Evolutionary conservation across 768 basidiomycete species (phyloP), one percentile per base, ranked within the genome.

Genomic region (Lanmaoa pseudosensibilis): DNA sequence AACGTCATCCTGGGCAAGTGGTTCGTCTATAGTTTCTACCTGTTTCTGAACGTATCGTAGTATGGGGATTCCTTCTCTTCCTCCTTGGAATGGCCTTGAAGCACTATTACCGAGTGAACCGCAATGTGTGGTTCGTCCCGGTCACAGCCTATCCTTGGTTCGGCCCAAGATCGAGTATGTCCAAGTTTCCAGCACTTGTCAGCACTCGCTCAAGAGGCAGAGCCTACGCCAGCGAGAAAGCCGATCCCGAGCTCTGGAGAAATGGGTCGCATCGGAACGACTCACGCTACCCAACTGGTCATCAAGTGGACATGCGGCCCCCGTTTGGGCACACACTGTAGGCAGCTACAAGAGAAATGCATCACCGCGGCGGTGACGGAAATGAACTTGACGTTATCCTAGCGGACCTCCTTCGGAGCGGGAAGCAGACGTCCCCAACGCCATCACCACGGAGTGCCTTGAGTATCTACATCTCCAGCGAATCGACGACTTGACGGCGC

Each of bases 71-170:
- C 68, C 67, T 81, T 47, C 48, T 78, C 21, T 72, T 82, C 62
- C 68, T 82, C 32, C 73, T 82, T 39, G 68, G 69, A 34, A 73
- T 82, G 56, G 66, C 79, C 18, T 40, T 81, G 58, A 75, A 74
- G 50, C 77, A 80, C 32, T 74, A 78, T 55, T 70, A 69, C 52
- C 72, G 66, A 21, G 81, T 79, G 52, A 69, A 75, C 68, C 73
- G 69, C 50, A 67, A 71, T 21, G 86, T 90, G 77, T 90, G 88
- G 90, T 74, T 82, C 58, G 78, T 77, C 10, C 84, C 89, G 9
- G 85, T 88, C 50, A 87, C 89, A 2, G 78, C 79, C 15, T 87
- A 83, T 68, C 83, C 86, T 50, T 90, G 88, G 88, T 88, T 90
- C 72, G 78, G 80, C 38, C 74, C 79, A 55, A 74, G 59, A 39